A percentile compares a stretch with the other conserved stretches of the same genome.
These are phyloP conservation scores for Mycena amicta DNA, from an alignment of 768 basidiomycete species.

Conservation along the genomic window DNA sequence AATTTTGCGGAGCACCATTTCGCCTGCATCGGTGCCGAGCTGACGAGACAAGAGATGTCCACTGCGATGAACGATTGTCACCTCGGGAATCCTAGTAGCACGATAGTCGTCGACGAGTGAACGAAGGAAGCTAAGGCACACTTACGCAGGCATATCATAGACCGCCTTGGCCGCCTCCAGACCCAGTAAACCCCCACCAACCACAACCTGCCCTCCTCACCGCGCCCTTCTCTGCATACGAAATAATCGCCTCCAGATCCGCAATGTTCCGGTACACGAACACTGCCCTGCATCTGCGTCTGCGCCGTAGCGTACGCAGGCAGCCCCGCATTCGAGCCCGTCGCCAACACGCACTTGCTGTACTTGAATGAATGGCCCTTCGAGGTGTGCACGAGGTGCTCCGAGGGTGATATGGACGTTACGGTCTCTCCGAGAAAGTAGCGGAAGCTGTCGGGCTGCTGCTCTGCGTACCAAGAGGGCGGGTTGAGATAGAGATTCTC, in stretches of 20 bases:
- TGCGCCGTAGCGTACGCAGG: conserved; percentile 56
- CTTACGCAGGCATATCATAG: conserved; percentile 52
- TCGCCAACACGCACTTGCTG: conserved; percentile 68
- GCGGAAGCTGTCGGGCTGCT: conserved; percentile 57
- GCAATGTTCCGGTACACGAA: conserved; percentile 76
- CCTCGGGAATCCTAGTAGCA: conserved; percentile 40
- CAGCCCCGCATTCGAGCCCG: conserved; percentile 66
- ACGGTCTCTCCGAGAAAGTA: conserved; percentile 55
- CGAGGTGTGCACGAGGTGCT: conserved; percentile 49
- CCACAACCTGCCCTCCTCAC: conserved; percentile 55
- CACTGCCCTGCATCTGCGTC: conserved; percentile 50
- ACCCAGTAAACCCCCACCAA: conserved; percentile 74
- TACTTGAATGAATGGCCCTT: conserved; percentile 50
- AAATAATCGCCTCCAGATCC: conserved; percentile 65
- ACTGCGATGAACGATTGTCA: conserved; percentile 56
- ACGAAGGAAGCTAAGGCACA: conserved; percentile 7
- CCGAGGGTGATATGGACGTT: conserved; percentile 37
- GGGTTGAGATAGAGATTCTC: conserved; percentile 64
- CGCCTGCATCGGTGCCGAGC: conserved; percentile 58
- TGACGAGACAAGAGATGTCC: conserved; percentile 60
- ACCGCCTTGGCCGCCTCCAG: conserved; percentile 76
- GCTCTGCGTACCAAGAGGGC: conserved; percentile 58
- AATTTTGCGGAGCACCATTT: conserved; percentile 62
- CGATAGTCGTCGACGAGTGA: not conserved
- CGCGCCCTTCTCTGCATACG: conserved; percentile 50